These are phyloP conservation scores for Xylaria sp. DNA, from an alignment of 2,329 filamentous ascomycete species.

Conservation along the genomic window DNA sequence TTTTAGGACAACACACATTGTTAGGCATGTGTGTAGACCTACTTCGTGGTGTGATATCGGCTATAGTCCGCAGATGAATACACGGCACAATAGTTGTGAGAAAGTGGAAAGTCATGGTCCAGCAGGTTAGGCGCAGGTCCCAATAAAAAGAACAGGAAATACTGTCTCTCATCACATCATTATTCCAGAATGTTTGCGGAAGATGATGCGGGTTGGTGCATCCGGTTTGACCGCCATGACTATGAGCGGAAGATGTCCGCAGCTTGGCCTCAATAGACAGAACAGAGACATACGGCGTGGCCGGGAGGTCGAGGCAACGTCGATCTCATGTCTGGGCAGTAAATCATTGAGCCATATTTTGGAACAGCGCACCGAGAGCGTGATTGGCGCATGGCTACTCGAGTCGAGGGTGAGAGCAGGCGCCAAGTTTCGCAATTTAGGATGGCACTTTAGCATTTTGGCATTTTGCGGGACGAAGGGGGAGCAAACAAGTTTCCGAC, in stretches of 20 bases:
- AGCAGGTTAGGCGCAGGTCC: neutral
- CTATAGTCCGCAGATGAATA: neutral
- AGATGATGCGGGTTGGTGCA: conserved; percentile 5
- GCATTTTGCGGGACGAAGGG: conserved; percentile 5
- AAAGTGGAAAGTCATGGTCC: neutral
- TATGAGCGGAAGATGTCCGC: conserved; percentile 21
- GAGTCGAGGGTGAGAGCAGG: conserved; percentile 11
- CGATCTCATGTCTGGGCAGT: conserved; percentile 40
- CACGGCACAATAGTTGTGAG: neutral
- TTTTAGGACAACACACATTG: neutral
- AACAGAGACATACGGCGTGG: conserved; percentile 15
- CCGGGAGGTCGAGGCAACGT: conserved; percentile 39
- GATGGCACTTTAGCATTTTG: conserved; percentile 15
- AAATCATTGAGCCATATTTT: conserved; percentile 17
- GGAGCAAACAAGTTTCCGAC: conserved; percentile 36
- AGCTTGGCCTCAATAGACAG: conserved; percentile 17
- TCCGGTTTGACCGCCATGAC: conserved; percentile 17
- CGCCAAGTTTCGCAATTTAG: conserved; percentile 33
- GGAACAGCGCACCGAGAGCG: conserved; percentile 8
- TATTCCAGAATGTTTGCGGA: neutral
- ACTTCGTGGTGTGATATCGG: neutral
- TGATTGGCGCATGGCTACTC: neutral
- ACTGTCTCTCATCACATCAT: conserved; percentile 19
- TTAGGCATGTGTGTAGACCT: neutral
- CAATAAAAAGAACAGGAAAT: conserved; percentile 4